Percentiles rank a stretch among this genome's conserved stretches.
These are phyloP conservation scores for Porogramme epimiltina DNA, from an alignment of 1,284 basidiomycete genomes.

Conservation along the genomic window DNA sequence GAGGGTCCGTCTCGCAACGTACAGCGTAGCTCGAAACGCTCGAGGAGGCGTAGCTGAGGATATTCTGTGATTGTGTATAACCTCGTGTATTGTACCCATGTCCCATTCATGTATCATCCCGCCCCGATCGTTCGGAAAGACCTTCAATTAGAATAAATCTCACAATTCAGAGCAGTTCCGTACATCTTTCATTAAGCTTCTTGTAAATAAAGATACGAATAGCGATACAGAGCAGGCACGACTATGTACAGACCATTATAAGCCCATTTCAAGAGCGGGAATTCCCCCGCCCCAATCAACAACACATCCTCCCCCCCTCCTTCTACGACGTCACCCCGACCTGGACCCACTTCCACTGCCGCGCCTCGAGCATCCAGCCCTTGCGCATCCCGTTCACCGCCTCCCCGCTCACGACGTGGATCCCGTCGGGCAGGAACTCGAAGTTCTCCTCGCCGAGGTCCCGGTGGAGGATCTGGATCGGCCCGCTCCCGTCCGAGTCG, in stretches of 20 bases:
- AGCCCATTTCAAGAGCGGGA: not conserved
- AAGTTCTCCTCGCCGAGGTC: slow-evolving; percentile 29
- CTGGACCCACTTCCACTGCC: slow-evolving; percentile 29
- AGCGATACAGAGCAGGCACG: slow-evolving; percentile 18
- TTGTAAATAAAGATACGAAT: slow-evolving; percentile 19
- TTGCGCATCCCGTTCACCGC: slow-evolving; percentile 24
- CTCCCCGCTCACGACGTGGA: slow-evolving; percentile 24
- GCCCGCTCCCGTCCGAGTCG: slow-evolving; percentile 11
- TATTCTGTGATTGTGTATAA: too few species aligned
- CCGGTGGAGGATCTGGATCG: slow-evolving; percentile 27
- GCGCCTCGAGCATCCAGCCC: slow-evolving; percentile 27
- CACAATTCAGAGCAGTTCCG: too few species aligned
- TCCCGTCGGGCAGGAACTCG: slow-evolving; percentile 30
- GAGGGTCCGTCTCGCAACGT: too few species aligned
- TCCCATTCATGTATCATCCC: too few species aligned
- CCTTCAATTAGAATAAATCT: too few species aligned
- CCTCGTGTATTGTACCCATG: too few species aligned
- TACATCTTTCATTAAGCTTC: not conserved
- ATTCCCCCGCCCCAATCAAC: not conserved
- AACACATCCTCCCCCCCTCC: not conserved
- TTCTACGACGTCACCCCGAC: slow-evolving; percentile 18
- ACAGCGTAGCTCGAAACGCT: too few species aligned
- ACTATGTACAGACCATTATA: not conserved
- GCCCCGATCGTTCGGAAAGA: too few species aligned
- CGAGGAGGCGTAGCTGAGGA: too few species aligned